Evolutionary conservation across 495 filamentous ascomycete species (phyloP).

Genomic region (Halenospora varia): DNA sequence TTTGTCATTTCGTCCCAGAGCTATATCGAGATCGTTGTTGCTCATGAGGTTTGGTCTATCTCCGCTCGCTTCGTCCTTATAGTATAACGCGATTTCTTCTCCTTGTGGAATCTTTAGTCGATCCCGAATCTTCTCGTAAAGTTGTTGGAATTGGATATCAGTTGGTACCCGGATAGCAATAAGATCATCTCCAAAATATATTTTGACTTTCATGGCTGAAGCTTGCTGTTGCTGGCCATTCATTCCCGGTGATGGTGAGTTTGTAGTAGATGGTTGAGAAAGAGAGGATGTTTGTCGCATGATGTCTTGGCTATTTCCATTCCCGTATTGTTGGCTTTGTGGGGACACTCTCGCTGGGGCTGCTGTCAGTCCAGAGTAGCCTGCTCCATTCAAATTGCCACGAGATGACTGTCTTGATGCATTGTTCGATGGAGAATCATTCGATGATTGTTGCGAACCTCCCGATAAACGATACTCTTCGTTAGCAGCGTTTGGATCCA

Average conservation of each 20-base stretch:
- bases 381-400: slow-evolving; percentile 59
- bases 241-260: slow-evolving; percentile 45
- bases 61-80: slow-evolving; percentile 80
- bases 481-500: slow-evolving; percentile 62
- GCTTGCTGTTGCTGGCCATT: slow-evolving; percentile 25
- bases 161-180: slow-evolving; percentile 85
- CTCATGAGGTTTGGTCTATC: slow-evolving; percentile 67
- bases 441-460: slow-evolving; percentile 68
- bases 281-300: slow-evolving; percentile 70
- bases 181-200: slow-evolving; percentile 85
- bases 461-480: slow-evolving; percentile 67
- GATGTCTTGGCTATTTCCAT: slow-evolving; percentile 33
- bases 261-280: slow-evolving; percentile 64
- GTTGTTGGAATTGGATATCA: slow-evolving; percentile 70
- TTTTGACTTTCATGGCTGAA: slow-evolving; percentile 80
- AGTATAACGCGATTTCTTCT: slow-evolving; percentile 71
- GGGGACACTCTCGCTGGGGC: slow-evolving; percentile 51
- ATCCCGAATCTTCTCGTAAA: slow-evolving; percentile 77
- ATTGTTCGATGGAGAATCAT: slow-evolving; percentile 45
- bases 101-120: slow-evolving; percentile 62
- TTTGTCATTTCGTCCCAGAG: slow-evolving; percentile 80
- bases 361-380: slow-evolving; percentile 50
- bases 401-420: slow-evolving; percentile 74
- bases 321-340: slow-evolving; percentile 40
- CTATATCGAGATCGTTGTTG: slow-evolving; percentile 76